A percentile compares a stretch with the other conserved stretches of the same genome.
These are phyloP conservation scores for Trichoderma sp. DNA, from an alignment of 2,329 filamentous ascomycete genomes.

Conservation along the genomic window DNA sequence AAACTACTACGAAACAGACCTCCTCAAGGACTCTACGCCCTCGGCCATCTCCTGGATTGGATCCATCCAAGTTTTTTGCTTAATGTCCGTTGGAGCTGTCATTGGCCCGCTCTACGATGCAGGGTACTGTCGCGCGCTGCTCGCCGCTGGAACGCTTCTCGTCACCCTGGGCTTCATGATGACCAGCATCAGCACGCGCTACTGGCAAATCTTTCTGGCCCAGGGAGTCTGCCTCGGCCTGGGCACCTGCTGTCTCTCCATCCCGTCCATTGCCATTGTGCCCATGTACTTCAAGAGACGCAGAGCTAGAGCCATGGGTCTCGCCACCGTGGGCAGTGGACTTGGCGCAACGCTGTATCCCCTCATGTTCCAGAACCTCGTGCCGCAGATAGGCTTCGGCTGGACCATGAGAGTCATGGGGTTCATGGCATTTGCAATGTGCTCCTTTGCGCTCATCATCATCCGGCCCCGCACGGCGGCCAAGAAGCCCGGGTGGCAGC, in stretches of 20 bases:
- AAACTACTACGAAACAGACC: conserved; percentile 35
- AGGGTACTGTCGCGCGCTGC: conserved; percentile 42
- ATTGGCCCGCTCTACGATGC: conserved; percentile 46
- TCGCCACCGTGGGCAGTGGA: conserved; percentile 44
- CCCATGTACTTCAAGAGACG: conserved; percentile 44
- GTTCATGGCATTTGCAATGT: conserved; percentile 37
- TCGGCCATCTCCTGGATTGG: conserved; percentile 48
- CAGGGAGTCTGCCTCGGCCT: conserved; percentile 43
- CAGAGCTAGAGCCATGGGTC: conserved; percentile 44
- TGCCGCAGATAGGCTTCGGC: conserved; percentile 34
- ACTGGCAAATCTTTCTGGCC: conserved; percentile 45
- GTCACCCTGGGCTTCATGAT: conserved; percentile 47
- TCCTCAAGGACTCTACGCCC: conserved; percentile 30
- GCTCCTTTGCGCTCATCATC: conserved; percentile 33
- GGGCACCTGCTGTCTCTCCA: conserved; percentile 39
- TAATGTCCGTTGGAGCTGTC: conserved; percentile 43
- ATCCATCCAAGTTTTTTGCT: conserved; percentile 43
- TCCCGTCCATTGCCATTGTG: conserved; percentile 41
- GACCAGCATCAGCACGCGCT: conserved; percentile 45
- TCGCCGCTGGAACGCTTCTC: conserved; percentile 39
- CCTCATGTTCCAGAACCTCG: conserved; percentile 38
- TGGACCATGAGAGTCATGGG: conserved; percentile 40
- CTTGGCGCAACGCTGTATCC: conserved; percentile 43
- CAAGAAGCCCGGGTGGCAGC: conserved; percentile 18
- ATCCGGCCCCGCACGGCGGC: conserved; percentile 28